Base-by-base conservation (phyloP, 192 early-diverging fungal species). In the Ramicandelaber brevisporus region DNA sequence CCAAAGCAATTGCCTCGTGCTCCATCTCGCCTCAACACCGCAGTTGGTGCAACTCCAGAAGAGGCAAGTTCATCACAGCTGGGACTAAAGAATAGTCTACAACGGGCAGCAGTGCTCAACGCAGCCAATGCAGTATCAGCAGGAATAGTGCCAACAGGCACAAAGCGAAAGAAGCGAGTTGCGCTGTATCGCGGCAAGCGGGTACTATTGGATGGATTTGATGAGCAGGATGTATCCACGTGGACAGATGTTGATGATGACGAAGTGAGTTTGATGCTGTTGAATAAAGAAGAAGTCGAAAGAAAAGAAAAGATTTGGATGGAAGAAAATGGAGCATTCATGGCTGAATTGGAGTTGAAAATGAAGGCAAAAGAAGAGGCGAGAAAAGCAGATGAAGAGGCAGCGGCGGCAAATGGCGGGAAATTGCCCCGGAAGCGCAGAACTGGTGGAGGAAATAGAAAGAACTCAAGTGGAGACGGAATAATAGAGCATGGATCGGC, bases 301-400 rank as follows among this genome's bases (percentile, higher is more conserved):
- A 37, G 65, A 21, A 92, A 89, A 42, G 74, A 70, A 0, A 48
- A 57, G 29, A 53, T 88, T 14, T 96, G 90, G 90, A 80, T 67
- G 34, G 63, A 64, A 20, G 64, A 76, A 19, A 89, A 96, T 54
- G 66, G 69, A 29, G 81, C 87, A 20, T 92, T 70, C 50, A 50
- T 88, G 17, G 59, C 62, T 27, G 62, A 59, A 33, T 56, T 54
- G n/a, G 51, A 55, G 36, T 37, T 55, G 23, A 48, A 52, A 41
- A 44, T 40, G n/a, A 15, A 20, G 42, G 43, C 37, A 10, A 36
- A 31, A 13, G 52, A 45, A 17, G 8, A 14, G n/a, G 21, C 20
- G 24, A 17, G 2, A 23, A 19, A 26, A 6, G 10, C 20, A 25
- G 24, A 41, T 37, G 6, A 36, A 37, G 26, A 52, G 42, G 28